Conservation (phyloP, 2,329 filamentous ascomycete species). For the Teratosphaeria destructans region DNA sequence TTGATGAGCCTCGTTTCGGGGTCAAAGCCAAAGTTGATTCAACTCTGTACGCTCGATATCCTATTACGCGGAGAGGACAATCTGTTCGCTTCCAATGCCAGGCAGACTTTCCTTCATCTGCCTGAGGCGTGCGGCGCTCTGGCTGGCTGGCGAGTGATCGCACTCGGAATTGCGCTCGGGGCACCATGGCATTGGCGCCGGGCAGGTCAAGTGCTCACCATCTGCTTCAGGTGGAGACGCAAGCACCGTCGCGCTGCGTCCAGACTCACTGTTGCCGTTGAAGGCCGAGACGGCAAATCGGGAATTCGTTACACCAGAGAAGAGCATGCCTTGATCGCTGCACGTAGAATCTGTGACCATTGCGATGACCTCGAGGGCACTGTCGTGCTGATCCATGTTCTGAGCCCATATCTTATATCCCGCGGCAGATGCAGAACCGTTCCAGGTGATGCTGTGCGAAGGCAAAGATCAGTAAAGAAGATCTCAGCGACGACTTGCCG, state of each 20-base stretch:
- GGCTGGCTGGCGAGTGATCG: background rate
- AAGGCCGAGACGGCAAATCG: background rate
- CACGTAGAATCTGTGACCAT: background rate
- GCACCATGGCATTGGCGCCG: background rate
- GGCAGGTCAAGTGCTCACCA: background rate
- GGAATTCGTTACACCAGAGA: background rate
- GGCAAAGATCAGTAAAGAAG: background rate
- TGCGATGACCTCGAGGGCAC: background rate
- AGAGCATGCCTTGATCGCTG: background rate
- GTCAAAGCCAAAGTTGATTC: too few relatives aligned
- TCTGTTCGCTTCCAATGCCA: background rate
- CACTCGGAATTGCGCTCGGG: background rate
- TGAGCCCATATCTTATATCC: background rate
- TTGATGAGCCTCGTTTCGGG: too few relatives aligned
- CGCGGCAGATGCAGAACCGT: background rate
- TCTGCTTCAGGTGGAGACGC: background rate
- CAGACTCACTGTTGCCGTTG: background rate
- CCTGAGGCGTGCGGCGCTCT: background rate
- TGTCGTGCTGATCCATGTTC: background rate
- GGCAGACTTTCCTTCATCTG: background rate
- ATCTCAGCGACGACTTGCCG: background rate
- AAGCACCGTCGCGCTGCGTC: background rate
- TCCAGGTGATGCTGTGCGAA: background rate
- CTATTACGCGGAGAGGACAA: background rate
- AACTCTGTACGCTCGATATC: background rate